Percentiles rank a stretch among this genome's conserved stretches.
Evolutionary conservation across 306 rosid genomes (phyloP).

Genomic region (Herpetospermum pedunculosum): DNA sequence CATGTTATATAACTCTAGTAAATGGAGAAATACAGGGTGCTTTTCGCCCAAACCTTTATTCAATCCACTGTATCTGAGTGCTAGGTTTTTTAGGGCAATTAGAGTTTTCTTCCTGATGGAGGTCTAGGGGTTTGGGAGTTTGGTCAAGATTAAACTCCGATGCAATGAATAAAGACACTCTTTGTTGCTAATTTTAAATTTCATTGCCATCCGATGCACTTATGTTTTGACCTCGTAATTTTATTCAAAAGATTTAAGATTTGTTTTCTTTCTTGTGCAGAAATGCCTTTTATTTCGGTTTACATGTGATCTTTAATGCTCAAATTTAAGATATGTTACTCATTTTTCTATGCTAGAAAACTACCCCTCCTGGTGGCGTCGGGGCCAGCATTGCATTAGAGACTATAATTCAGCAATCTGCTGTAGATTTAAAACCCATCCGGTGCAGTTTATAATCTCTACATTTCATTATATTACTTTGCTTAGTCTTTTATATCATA

Average conservation of each 20-base stretch:
- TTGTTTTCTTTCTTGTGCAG: background rate
- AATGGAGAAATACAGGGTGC: background rate
- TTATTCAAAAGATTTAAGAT: background rate
- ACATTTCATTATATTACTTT: background rate
- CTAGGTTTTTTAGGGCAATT: background rate
- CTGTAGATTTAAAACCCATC: conserved; percentile 47
- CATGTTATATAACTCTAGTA: background rate
- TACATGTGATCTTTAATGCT: background rate
- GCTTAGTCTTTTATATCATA: background rate
- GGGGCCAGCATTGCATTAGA: conserved; percentile 91
- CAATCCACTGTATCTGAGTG: background rate
- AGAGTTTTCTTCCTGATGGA: background rate
- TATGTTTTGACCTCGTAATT: background rate
- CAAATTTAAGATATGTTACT: background rate
- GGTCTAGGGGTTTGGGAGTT: background rate
- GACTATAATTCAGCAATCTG: conserved; percentile 73
- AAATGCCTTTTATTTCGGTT: background rate
- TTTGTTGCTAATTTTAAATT: background rate
- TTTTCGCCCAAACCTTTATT: background rate
- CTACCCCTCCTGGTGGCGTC: conserved; percentile 69
- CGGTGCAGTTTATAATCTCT: conserved; percentile 26
- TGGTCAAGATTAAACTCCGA: background rate
- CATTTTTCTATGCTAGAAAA: conserved; percentile 42
- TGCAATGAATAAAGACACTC: too few species aligned
- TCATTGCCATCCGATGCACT: background rate